Conservation (phyloP, 306 rosid genomes). For the Adenanthera pavonina region DNA sequence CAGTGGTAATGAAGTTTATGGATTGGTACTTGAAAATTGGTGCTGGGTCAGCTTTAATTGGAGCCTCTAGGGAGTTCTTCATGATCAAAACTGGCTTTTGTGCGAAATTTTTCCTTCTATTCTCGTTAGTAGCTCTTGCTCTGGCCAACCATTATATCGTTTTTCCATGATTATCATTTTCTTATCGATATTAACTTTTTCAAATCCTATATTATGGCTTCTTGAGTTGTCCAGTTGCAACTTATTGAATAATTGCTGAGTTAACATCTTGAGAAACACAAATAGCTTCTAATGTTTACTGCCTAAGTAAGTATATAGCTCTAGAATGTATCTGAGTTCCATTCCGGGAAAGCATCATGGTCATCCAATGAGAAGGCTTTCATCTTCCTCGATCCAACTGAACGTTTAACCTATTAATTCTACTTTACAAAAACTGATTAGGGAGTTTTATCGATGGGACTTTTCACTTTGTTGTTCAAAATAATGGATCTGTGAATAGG, state of each 20-base stretch:
- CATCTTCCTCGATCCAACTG: background rate
- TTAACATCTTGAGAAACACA: conserved; percentile 22
- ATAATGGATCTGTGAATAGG: background rate
- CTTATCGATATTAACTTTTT: background rate
- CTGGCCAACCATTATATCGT: background rate
- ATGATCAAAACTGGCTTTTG: conserved; percentile 95
- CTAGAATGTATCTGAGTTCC: background rate
- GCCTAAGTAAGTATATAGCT: background rate
- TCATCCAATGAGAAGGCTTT: conserved; percentile 7
- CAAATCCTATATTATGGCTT: background rate
- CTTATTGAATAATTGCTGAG: conserved; percentile 12
- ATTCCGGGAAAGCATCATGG: background rate
- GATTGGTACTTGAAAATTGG: conserved; percentile 93
- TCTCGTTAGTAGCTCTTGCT: conserved; percentile 20
- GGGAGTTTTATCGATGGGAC: background rate
- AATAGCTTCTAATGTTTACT: background rate
- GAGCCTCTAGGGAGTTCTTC: conserved; percentile 92
- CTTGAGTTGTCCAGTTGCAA: background rate
- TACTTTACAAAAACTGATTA: background rate
- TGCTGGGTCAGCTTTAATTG: conserved; percentile 69
- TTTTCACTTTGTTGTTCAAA: background rate
- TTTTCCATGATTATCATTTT: conserved; percentile 26
- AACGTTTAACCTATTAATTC: background rate
- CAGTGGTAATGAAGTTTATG: conserved; percentile 71
- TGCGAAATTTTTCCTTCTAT: conserved; percentile 67